Evolutionary conservation across 805 yeast genomes (phyloP).

Genomic region (Metschnikowia hibisci): DNA sequence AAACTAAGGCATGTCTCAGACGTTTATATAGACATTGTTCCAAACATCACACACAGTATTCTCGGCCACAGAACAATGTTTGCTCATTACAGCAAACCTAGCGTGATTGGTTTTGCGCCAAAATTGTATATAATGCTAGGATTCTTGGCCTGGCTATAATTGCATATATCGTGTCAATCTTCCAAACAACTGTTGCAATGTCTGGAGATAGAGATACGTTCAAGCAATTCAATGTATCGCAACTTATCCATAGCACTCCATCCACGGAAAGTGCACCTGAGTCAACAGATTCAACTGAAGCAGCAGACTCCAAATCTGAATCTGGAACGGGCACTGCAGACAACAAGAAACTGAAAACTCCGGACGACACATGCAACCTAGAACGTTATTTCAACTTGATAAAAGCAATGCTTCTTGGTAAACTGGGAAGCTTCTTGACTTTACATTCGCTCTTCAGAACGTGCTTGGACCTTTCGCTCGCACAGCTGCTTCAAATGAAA

Average conservation of each 20-base stretch:
- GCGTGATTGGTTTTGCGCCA: background rate
- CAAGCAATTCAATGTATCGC: slow-evolving; percentile 4
- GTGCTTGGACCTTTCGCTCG: slow-evolving; percentile 23
- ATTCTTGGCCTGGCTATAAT: background rate
- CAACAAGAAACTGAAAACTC: background rate
- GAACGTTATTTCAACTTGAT: slow-evolving; percentile 2
- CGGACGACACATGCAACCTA: background rate
- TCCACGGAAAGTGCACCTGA: background rate
- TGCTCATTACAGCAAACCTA: background rate
- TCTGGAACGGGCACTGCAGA: background rate
- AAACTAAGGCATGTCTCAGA: background rate
- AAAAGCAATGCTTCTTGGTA: background rate
- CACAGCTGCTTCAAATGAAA: slow-evolving; percentile 20
- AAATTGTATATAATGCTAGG: background rate
- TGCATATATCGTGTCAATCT: no score
- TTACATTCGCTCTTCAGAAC: slow-evolving; percentile 24
- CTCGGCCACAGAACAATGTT: slow-evolving; percentile 5
- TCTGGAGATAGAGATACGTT: slow-evolving; percentile 1
- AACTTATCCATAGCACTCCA: slow-evolving; percentile 1
- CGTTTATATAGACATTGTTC: slow-evolving; percentile 1
- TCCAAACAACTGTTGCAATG: background rate
- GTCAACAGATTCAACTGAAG: background rate
- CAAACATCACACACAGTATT: background rate
- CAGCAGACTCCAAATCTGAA: background rate
- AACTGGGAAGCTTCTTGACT: slow-evolving; percentile 9